Conservation (phyloP, 2,329 filamentous ascomycete species). For the Microcera coccophila region DNA sequence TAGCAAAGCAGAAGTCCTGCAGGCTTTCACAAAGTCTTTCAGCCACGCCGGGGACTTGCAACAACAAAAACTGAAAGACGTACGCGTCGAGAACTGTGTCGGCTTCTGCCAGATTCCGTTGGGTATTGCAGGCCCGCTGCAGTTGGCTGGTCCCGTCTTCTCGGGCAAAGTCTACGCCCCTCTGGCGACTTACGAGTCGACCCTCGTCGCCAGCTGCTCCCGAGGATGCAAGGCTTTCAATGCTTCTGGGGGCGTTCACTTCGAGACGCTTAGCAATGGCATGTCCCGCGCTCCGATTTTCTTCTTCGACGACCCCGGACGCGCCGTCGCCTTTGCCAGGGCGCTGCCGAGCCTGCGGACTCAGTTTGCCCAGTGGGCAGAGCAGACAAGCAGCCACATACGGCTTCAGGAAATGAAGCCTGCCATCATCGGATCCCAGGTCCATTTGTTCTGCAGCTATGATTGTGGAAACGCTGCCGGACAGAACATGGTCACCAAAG, state of each 20-base stretch:
- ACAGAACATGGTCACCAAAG: slow-evolving; percentile 11
- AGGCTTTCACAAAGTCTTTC: too few relatives aligned
- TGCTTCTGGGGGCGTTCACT: slow-evolving; percentile 3
- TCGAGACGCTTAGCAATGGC: slow-evolving; percentile 1
- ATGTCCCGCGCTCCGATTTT: slow-evolving; percentile 8
- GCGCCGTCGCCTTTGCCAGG: background rate
- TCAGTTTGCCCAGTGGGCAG: slow-evolving; percentile 1
- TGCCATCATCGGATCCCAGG: slow-evolving; percentile 2
- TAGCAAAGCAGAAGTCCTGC: too few relatives aligned
- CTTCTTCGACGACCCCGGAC: slow-evolving; percentile 1
- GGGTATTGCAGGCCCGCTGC: background rate
- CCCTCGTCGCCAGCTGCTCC: slow-evolving; percentile 8
- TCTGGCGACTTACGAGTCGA: slow-evolving; percentile 4
- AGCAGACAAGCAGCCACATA: background rate
- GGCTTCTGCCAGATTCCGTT: slow-evolving; percentile 2
- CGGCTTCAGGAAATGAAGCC: slow-evolving; percentile 1
- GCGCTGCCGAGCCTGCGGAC: background rate
- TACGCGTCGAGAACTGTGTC: slow-evolving; percentile 1
- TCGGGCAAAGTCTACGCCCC: slow-evolving; percentile 1
- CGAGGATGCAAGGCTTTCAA: slow-evolving; percentile 7
- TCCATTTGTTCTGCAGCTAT: slow-evolving; percentile 9
- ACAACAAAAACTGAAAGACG: background rate
- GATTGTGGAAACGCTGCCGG: slow-evolving; percentile 4
- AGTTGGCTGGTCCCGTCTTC: background rate
- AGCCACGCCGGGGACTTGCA: background rate